These are phyloP conservation scores for Botrytis byssoidea DNA, from an alignment of 2,329 filamentous ascomycete species.

Conservation along the genomic window DNA sequence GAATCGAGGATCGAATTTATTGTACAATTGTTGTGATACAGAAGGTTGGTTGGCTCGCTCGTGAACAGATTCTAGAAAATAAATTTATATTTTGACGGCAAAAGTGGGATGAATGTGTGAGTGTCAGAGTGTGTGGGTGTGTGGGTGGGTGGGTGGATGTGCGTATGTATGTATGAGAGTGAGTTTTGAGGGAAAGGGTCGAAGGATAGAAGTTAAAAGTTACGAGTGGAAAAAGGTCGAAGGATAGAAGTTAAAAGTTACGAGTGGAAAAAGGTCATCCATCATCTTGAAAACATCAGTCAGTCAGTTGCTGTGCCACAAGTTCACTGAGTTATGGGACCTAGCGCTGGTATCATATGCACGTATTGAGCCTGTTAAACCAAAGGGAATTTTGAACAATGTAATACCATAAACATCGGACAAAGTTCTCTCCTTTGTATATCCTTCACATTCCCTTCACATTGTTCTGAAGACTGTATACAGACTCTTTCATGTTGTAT, in stretches of 20 bases:
- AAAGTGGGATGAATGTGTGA: background rate
- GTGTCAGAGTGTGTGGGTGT: background rate
- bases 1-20: background rate
- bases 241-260: background rate
- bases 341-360: background rate
- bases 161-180: background rate
- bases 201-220: background rate
- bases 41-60: background rate
- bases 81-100: background rate
- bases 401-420: background rate
- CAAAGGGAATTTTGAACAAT: background rate
- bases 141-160: background rate
- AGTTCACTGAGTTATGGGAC: background rate
- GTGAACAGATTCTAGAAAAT: background rate
- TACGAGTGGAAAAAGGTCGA: background rate
- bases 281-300: background rate
- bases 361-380: background rate
- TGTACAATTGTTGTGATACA: background rate
- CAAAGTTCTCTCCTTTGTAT: background rate
- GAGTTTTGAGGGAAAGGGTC: background rate
- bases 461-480: conserved; percentile 7
- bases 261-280: background rate
- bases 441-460: background rate
- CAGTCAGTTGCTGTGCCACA: background rate
- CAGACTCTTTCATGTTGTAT: background rate